These are phyloP conservation scores for Leptosphaerulina australis DNA, from an alignment of 2,329 filamentous ascomycete species.

Conservation along the genomic window DNA sequence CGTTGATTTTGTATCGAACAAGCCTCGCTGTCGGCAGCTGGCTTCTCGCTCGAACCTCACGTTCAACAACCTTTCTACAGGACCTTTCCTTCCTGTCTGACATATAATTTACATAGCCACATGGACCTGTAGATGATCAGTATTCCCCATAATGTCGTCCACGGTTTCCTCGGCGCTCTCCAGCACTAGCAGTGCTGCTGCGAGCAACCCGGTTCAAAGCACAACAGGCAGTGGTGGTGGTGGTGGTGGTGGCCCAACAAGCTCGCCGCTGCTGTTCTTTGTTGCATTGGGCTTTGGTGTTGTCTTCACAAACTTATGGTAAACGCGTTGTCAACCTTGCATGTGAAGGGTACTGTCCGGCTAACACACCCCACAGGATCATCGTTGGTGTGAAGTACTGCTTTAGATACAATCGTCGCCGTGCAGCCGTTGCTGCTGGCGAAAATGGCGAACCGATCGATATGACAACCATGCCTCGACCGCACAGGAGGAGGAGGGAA, in stretches of 20 bases:
- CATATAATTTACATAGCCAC: constrained; percentile 13
- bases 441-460: constrained; percentile 85
- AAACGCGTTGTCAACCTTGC: constrained; percentile 48
- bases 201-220: constrained; percentile 5
- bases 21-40: constrained; percentile 14
- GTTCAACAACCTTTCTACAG: background rate
- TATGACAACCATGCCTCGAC: constrained; percentile 80
- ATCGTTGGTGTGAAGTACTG: constrained; percentile 99
- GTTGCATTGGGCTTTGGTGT: constrained; percentile 96
- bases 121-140: constrained; percentile 26
- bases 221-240: constrained; percentile 24
- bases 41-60: constrained; percentile 3
- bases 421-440: constrained; percentile 75
- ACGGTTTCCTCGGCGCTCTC: constrained; percentile 17
- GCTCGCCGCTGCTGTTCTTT: constrained; percentile 84
- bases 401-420: constrained; percentile 96
- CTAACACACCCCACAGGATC: constrained; percentile 69
- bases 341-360: constrained; percentile 5
- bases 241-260: constrained; percentile 60
- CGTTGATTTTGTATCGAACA: constrained; percentile 9
- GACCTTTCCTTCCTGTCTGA: background rate
- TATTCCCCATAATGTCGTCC: constrained; percentile 31
- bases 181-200: background rate
- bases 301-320: constrained; percentile 99
- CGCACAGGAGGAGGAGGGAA: constrained; percentile 85